These are phyloP conservation scores for Cyclocybe aegerita DNA, from an alignment of 768 basidiomycete species.

Conservation along the genomic window DNA sequence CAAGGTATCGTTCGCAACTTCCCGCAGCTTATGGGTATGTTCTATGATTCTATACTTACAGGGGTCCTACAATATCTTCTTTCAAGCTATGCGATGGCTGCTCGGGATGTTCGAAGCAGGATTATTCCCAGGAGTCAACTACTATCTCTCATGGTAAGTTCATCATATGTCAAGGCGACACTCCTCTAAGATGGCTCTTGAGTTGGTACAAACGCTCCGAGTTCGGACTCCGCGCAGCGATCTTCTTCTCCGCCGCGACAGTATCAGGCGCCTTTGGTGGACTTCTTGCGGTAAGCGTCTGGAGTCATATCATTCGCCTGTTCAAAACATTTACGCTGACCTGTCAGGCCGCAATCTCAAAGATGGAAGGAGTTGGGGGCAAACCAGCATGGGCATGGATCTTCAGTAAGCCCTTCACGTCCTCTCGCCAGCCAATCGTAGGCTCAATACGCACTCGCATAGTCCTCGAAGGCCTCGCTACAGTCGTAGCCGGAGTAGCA, in stretches of 20 bases:
- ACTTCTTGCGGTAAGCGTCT: constrained; percentile 55
- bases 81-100: constrained; percentile 66
- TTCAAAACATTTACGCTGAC: neutral
- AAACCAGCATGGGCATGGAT: constrained; percentile 73
- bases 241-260: constrained; percentile 80
- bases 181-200: neutral
- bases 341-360: constrained; percentile 57
- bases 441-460: too few species aligned
- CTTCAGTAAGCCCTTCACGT: constrained; percentile 42
- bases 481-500: constrained; percentile 57
- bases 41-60: too few species aligned
- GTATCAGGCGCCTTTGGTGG: constrained; percentile 84
- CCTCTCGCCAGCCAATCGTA: neutral
- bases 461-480: constrained; percentile 66
- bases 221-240: constrained; percentile 63
- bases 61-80: neutral
- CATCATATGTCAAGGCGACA: neutral
- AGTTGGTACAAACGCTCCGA: constrained; percentile 69
- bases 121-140: constrained; percentile 62
- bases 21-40: constrained; percentile 63
- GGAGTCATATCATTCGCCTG: neutral
- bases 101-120: constrained; percentile 79
- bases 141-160: constrained; percentile 69
- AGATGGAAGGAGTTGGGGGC: constrained; percentile 69
- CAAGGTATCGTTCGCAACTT: constrained; percentile 73